These are phyloP conservation scores for Cutaneotrichosporon spelunceum DNA, from an alignment of 1,284 basidiomycete species.

Conservation along the genomic window DNA sequence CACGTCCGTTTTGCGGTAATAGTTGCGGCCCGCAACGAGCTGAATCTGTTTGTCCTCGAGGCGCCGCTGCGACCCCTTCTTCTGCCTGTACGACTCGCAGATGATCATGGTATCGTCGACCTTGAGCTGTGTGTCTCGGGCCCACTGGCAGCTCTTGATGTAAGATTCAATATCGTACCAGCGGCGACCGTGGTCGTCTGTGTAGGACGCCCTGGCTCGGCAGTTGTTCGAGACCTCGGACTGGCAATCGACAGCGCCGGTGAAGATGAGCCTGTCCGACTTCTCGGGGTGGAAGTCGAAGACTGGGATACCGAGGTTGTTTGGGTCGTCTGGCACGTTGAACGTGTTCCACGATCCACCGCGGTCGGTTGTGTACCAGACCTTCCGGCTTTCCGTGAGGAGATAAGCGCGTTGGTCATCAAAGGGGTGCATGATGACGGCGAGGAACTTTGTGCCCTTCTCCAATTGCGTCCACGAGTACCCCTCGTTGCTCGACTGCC, in stretches of 20 bases:
- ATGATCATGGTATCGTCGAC: constrained; percentile 83
- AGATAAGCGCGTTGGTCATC: constrained; percentile 80
- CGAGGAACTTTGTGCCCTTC: constrained; percentile 66
- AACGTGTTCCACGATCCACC: constrained; percentile 70
- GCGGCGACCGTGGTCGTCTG: constrained; percentile 68
- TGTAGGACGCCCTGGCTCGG: constrained; percentile 68
- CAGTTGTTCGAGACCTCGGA: constrained; percentile 56
- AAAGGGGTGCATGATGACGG: constrained; percentile 81
- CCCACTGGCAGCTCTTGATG: constrained; percentile 90
- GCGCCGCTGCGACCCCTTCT: constrained; percentile 71
- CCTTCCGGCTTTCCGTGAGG: constrained; percentile 65
- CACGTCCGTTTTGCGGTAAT: constrained; percentile 67
- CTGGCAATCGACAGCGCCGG: constrained; percentile 68
- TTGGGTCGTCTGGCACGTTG: constrained; percentile 66
- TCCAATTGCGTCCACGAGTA: constrained; percentile 76
- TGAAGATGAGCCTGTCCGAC: constrained; percentile 86
- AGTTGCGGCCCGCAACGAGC: constrained; percentile 73
- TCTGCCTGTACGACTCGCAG: constrained; percentile 82
- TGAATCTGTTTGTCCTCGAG: constrained; percentile 66
- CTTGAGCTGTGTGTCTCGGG: constrained; percentile 69
- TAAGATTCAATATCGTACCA: constrained; percentile 82
- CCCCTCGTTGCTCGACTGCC: constrained; percentile 93
- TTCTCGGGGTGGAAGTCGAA: constrained; percentile 81
- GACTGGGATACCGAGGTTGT: constrained; percentile 70
- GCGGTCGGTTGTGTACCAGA: constrained; percentile 78